Base-by-base conservation (phyloP, 306 rosid genomes). In the Arachis stenosperma region DNA sequence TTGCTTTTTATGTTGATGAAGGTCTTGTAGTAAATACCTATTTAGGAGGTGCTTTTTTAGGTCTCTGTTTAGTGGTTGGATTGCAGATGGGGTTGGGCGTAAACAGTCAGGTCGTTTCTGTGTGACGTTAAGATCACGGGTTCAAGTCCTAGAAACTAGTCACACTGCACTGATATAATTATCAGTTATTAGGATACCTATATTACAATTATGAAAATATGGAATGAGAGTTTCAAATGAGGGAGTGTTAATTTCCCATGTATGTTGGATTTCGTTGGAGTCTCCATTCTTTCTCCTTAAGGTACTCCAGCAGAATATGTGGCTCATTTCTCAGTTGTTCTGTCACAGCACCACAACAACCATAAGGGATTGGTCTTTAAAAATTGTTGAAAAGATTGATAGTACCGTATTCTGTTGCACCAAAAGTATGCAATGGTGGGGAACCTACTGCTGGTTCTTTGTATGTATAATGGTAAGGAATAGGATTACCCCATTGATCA, bases 1-100 rank as follows among this genome's bases (percentile, higher is more conserved):
- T 41, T 69, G 81, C 56, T 61, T 59, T 57, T 61, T 72, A 33
- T 88, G 61, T 80, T 70, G 51, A 79, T 82, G 80, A 73, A 92
- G 96, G 97, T 83, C 92, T 92, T 54, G 97, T 89, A 17, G 96
- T 92, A 77, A 92, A 96, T 84, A 83, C 84, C 12, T 89, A 96
- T 77, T 78, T 92, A 83, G 96, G 93, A 65, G 93, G 88, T 33
- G 96, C 97, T 70, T 89, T 92, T 82, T 82, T 80, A 96, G 97
- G 75, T 92, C 93, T 61, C 59, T 89, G 60, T 83, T 92, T 67
- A 89, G 96, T 51, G 96, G 97, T 27, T 89, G 84, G 86, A 82
- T 89, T 67, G 83, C 89, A 15, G 96, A 92, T 77, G 89, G 93
- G 74, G 85, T 92, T 76, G 97, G 97, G 71, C 88, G 90, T 57